These are phyloP conservation scores for Penicillium sp. DNA, from an alignment of 2,329 filamentous ascomycete genomes.

Conservation along the genomic window DNA sequence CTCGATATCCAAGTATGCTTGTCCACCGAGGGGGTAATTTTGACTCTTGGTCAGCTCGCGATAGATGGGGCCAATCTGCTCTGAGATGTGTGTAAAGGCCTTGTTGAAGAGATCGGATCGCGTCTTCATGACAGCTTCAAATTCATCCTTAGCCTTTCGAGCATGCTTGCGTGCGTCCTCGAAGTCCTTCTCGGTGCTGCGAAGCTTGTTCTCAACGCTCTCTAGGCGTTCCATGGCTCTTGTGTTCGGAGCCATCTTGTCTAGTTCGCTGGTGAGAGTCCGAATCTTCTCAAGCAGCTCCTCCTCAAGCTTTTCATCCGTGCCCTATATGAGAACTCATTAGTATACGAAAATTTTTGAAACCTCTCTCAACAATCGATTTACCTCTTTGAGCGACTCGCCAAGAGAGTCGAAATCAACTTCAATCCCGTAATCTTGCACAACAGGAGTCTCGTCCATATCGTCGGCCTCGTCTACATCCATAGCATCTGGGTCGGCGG, in stretches of 20 bases:
- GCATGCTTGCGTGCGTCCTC: slow-evolving; percentile 78
- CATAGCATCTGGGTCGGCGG: slow-evolving; percentile 81
- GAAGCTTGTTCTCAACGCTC: slow-evolving; percentile 79
- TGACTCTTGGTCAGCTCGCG: slow-evolving; percentile 89
- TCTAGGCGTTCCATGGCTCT: slow-evolving; percentile 90
- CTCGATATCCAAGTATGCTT: slow-evolving; percentile 84
- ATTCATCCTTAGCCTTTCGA: slow-evolving; percentile 76
- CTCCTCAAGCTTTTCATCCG: slow-evolving; percentile 72
- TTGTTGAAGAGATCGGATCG: slow-evolving; percentile 92
- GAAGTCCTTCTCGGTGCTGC: slow-evolving; percentile 84
- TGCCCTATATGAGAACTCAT: slow-evolving; percentile 54
- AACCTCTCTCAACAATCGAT: slow-evolving; percentile 26
- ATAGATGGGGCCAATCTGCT: slow-evolving; percentile 92
- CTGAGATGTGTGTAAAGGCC: slow-evolving; percentile 91
- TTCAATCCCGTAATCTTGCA: slow-evolving; percentile 89
- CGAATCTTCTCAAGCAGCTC: slow-evolving; percentile 77
- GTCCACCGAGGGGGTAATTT: slow-evolving; percentile 90
- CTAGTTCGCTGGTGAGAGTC: slow-evolving; percentile 74
- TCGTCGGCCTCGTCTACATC: slow-evolving; percentile 73
- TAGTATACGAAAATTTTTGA: slow-evolving; percentile 3
- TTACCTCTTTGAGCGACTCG: slow-evolving; percentile 77
- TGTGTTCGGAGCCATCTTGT: slow-evolving; percentile 96
- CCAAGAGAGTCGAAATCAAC: slow-evolving; percentile 82
- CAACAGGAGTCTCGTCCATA: slow-evolving; percentile 61
- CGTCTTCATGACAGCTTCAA: slow-evolving; percentile 77